Evolutionary conservation across 371 early-diverging fungal species (phyloP).

Genomic region (Mucor sp.): DNA sequence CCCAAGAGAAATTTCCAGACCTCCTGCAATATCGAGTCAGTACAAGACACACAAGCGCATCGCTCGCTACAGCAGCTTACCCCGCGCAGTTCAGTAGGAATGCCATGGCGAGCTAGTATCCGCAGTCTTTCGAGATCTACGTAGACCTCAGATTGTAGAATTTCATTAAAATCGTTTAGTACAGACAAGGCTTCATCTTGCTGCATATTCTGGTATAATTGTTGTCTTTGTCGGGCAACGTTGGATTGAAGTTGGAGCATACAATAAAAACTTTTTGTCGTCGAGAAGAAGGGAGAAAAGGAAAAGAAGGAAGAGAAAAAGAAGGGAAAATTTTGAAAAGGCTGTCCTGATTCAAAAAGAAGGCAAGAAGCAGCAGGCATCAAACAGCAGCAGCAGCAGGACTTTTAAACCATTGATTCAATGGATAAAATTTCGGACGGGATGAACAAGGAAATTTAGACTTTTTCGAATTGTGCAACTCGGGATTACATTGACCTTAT

Average conservation of each 20-base stretch:
- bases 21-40: constrained; percentile 44
- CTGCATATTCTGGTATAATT: constrained; percentile 17
- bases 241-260: constrained; percentile 19
- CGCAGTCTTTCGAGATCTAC: constrained; percentile 81
- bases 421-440: constrained; percentile 1
- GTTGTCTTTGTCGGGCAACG: constrained; percentile 13
- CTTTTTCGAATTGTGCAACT: neutral
- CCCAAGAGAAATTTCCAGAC: constrained; percentile 89
- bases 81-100: constrained; percentile 77
- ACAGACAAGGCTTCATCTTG: constrained; percentile 43
- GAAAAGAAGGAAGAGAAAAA: constrained; percentile 7
- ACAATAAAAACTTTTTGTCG: neutral
- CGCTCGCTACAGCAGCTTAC: constrained; percentile 37
- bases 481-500: neutral
- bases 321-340: neutral
- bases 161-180: constrained; percentile 72
- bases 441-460: neutral
- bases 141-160: constrained; percentile 80
- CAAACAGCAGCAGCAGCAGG: neutral
- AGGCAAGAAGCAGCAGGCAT: neutral
- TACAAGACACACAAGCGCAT: neutral
- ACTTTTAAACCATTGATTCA: neutral
- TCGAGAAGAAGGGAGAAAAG: neutral
- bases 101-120: constrained; percentile 74
- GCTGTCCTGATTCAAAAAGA: neutral